Conservation (phyloP, 2,329 filamentous ascomycete species). For the Macroventuria anomochaeta region DNA sequence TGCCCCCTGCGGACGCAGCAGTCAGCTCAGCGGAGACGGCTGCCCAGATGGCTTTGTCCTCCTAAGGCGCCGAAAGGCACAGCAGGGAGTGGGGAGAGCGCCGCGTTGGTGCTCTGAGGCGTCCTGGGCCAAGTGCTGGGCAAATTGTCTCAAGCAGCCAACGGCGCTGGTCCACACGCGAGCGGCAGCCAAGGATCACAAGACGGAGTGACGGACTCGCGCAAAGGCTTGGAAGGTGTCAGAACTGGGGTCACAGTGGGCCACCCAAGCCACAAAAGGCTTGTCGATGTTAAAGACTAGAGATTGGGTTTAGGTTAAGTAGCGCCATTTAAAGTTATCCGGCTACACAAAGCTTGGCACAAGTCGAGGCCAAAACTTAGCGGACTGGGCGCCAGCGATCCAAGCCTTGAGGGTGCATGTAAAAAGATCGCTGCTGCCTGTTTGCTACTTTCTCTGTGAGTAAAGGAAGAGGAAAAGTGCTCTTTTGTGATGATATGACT, state of each 20-base stretch:
- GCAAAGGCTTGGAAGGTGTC: slow-evolving; percentile 37
- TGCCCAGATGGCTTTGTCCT: slow-evolving; percentile 22
- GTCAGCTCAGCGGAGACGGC: slow-evolving; percentile 20
- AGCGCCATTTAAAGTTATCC: slow-evolving; percentile 34
- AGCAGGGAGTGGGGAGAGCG: slow-evolving; percentile 18
- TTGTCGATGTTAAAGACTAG: slow-evolving; percentile 45
- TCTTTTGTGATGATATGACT: neutral
- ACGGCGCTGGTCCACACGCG: slow-evolving; percentile 15
- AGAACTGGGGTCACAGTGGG: slow-evolving; percentile 23
- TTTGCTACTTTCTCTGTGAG: neutral
- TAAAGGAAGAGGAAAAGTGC: neutral
- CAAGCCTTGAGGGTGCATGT: slow-evolving; percentile 15
- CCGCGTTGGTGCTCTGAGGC: slow-evolving; percentile 17
- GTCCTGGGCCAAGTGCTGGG: slow-evolving; percentile 35
- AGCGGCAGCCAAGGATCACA: slow-evolving; percentile 34
- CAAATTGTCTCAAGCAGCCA: slow-evolving; percentile 28
- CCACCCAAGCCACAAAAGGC: slow-evolving; percentile 41
- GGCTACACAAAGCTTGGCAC: slow-evolving; percentile 36
- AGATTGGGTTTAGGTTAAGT: slow-evolving; percentile 44
- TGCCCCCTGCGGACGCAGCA: slow-evolving; percentile 1
- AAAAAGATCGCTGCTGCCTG: slow-evolving; percentile 15
- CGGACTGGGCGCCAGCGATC: slow-evolving; percentile 30
- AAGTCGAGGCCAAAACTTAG: slow-evolving; percentile 11
- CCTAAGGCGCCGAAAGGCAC: slow-evolving; percentile 28
- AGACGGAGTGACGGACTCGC: slow-evolving; percentile 33